Base-by-base conservation (phyloP, 1,139 yeast species). In the Sugiyamaella grinbergsii region DNA sequence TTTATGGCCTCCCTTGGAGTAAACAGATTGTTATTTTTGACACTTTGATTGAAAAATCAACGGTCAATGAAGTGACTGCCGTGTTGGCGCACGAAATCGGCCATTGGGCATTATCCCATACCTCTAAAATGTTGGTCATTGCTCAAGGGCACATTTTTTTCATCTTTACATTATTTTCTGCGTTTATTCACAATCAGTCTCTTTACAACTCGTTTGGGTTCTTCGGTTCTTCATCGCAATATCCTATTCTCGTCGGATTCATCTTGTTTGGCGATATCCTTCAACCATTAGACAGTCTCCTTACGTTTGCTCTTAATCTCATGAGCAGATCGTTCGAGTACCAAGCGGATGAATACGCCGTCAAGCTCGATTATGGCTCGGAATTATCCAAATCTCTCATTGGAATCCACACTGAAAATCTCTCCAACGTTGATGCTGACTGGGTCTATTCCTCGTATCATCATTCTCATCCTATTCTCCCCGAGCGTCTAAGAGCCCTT, bases 21-120 rank as follows among this genome's bases (percentile, higher is more conserved):
- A 93, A 93, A 71, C 93, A 91, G 69, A 93, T 93, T 71, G 98
- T 93, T 45, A 78, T 93, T 49, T 93, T 77, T 67, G 98, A 93
- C 63, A 93, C 98, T 6, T 78, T 93, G 71, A 83, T 93, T 58
- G 83, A 86, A 55, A 85, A 87, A 52, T 83, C 91, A 28, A 73
- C 90, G 29, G 79, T 81, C 29, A 79, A 79, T 44, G 96, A 93
- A 70, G 87, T 91, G 28, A 89, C 91, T 49, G 97, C 98, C 39
- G 96, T 93, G 1, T 76, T 93, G 62, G 98, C 96, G 19, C 98
- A 93, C 66, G 98, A 93, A 73, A 85, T 93, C 60, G 98, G 98
- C 44, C 98, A 93, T 69, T 93, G 98, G 98, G 85, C 85, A 61
- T 77, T 85, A 67, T 83, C 85, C 54, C 98, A 93, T 69, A 83